Conservation (phyloP, 2,329 filamentous ascomycete species). For the Claviceps sp. region DNA sequence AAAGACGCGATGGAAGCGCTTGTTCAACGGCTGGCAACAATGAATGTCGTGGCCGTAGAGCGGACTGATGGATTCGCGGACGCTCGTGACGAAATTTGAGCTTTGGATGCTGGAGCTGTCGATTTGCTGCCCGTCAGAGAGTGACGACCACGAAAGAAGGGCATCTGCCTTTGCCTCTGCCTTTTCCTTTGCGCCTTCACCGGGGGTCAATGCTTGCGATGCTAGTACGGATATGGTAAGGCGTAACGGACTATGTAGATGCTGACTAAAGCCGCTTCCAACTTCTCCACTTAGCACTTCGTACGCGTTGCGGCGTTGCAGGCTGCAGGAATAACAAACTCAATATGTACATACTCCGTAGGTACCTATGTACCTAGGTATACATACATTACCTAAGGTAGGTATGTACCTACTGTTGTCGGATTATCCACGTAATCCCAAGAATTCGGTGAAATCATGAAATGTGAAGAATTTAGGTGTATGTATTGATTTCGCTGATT, state of each 20-base stretch:
- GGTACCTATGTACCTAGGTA: too few species aligned
- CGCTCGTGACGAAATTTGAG: not conserved
- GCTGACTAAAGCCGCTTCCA: conserved; percentile 13
- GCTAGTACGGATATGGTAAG: not conserved
- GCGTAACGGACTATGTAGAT: not conserved
- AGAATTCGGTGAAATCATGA: too few species aligned
- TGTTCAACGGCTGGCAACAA: not conserved
- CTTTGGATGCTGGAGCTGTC: conserved; percentile 1
- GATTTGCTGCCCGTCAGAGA: not conserved
- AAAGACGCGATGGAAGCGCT: not conserved
- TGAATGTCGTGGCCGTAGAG: too few species aligned
- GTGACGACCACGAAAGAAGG: not conserved
- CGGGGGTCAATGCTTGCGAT: not conserved
- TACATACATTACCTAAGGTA: too few species aligned
- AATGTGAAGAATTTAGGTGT: too few species aligned
- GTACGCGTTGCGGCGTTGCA: too few species aligned
- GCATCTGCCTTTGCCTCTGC: not conserved
- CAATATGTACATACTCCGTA: too few species aligned
- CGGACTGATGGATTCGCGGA: not conserved
- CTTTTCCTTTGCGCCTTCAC: not conserved
- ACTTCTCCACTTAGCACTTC: conserved; percentile 20
- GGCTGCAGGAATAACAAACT: too few species aligned
- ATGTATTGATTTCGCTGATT: too few species aligned
- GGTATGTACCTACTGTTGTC: too few species aligned
- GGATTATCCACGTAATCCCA: too few species aligned